Evolutionary conservation across 1,284 basidiomycete species (phyloP), one percentile per base, ranked within the genome.

Genomic region (Thecaphora thlaspeos): DNA sequence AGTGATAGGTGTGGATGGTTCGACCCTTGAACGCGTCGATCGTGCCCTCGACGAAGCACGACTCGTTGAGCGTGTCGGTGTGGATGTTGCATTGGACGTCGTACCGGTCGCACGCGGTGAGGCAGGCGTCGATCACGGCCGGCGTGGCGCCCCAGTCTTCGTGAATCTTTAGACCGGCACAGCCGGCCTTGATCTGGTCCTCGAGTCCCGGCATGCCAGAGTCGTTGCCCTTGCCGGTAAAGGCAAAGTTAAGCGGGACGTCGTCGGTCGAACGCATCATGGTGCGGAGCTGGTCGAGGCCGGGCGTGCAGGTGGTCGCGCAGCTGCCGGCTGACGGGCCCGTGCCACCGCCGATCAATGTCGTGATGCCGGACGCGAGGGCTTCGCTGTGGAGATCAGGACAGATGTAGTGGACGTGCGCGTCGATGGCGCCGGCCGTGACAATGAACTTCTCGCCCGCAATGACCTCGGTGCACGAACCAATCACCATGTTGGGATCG

Each of bases 91-190:
- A 86, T 85, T 96, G 93, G 8, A 99, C 90, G 75, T 99, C 95
- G 77, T 90, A 93, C 69, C 91, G 84, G 74, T 98, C 91, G 2
- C 84, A 93, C 17, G 96, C 84, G 52, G 86, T 85, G 59, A 99
- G 81, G 44, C 58, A 88, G 43, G 84, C 87, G 65, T 83, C 82
- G 70, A 98, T 97, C 0, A 85, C 85, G 15, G 86, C 86, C 0
- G 94, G 94, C 1, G 93, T 96, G 19, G 86, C 84, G 4, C 95
- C 95, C 95, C 95, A 99, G 79, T 99, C 95, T 77, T 99, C 95
- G 73, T 99, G 95, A 51, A 99, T 80, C 81, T 99, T 99, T 66
- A 98, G 79, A 0, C 93, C 93, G 22, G 84, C 86, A 0, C 91
- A 93, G 18, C 95, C 95, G 14, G 92, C 91, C 61, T 83, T 82